Conservation (phyloP, 2,329 filamentous ascomycete genomes). For the Aspergillus tubingensis region DNA sequence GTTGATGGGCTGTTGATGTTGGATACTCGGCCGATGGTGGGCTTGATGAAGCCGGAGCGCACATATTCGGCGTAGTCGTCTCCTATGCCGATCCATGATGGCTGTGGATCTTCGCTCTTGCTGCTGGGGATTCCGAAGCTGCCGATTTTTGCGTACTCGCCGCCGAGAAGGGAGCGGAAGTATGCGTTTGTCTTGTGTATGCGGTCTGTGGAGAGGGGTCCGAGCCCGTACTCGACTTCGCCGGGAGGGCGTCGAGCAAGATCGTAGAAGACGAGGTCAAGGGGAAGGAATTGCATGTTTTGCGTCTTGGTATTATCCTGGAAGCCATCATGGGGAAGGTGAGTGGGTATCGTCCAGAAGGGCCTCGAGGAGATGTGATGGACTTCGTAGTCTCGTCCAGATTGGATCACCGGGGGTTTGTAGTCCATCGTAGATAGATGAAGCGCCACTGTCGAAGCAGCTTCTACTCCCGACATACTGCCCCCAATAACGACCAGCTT, state of each 20-base stretch:
- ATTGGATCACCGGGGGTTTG: slow-evolving; percentile 50
- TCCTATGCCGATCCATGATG: slow-evolving; percentile 68
- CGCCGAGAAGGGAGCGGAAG: slow-evolving; percentile 46
- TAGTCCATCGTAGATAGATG: slow-evolving; percentile 67
- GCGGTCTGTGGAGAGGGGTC: slow-evolving; percentile 62
- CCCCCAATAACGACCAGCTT: slow-evolving; percentile 76
- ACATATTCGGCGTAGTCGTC: slow-evolving; percentile 75
- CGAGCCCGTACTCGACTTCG: slow-evolving; percentile 64
- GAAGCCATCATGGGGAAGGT: slow-evolving; percentile 39
- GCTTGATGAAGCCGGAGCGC: slow-evolving; percentile 61
- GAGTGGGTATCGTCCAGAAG: slow-evolving; percentile 68
- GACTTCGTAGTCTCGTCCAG: slow-evolving; percentile 45
- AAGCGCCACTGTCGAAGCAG: slow-evolving; percentile 69
- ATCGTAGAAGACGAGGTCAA: slow-evolving; percentile 74
- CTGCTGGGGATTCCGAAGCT: slow-evolving; percentile 34
- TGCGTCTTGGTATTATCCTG: neutral
- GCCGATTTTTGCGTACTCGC: slow-evolving; percentile 46
- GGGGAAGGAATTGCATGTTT: slow-evolving; percentile 63
- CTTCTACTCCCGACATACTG: slow-evolving; percentile 81
- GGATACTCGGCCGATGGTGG: slow-evolving; percentile 48
- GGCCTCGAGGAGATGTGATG: slow-evolving; percentile 71
- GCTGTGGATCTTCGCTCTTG: slow-evolving; percentile 49
- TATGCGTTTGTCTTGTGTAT: slow-evolving; percentile 58
- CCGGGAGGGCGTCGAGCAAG: slow-evolving; percentile 60
- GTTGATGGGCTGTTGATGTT: slow-evolving; percentile 13